Percentiles rank a stretch among this genome's conserved stretches.
Conservation (phyloP, 208 protist species). For the Hexamita inflata region DNA sequence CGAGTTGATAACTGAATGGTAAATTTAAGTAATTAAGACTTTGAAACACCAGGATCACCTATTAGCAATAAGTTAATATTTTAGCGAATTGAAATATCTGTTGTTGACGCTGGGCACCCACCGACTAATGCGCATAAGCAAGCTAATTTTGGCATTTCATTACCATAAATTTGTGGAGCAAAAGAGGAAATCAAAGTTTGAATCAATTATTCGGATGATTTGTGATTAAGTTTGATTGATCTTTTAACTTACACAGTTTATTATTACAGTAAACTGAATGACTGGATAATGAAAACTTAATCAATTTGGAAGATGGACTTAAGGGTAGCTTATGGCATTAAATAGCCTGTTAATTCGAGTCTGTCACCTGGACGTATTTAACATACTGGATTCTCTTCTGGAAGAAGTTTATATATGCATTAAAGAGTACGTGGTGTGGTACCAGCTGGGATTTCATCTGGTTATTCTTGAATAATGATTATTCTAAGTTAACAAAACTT, state of each 20-base stretch:
- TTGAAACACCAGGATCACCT: conserved; percentile 70
- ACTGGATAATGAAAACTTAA: not conserved
- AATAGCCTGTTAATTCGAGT: conserved; percentile 70
- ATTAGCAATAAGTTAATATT: conserved; percentile 30
- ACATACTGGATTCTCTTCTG: no score
- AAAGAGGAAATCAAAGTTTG: not conserved
- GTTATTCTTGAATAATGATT: conserved; percentile 22
- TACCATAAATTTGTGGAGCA: conserved; percentile 28
- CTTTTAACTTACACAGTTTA: not conserved
- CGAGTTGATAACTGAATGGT: not conserved
- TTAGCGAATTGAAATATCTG: not conserved
- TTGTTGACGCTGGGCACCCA: conserved; percentile 60
- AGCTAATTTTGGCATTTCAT: conserved; percentile 49
- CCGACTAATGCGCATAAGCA: conserved; percentile 51
- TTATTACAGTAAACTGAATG: not conserved
- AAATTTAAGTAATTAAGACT: conserved; percentile 47
- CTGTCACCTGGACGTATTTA: no score
- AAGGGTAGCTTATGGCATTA: conserved; percentile 64
- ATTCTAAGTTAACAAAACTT: conserved; percentile 3
- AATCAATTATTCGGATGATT: not conserved
- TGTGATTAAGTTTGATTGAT: not conserved
- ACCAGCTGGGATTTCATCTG: conserved; percentile 55
- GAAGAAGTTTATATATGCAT: no score
- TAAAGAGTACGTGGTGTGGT: no score
- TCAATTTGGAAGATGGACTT: conserved; percentile 45